phyloP scores from a whole-genome alignment of 176 grass and related monocot genomes.

The Tuctoria greenei region DNA sequence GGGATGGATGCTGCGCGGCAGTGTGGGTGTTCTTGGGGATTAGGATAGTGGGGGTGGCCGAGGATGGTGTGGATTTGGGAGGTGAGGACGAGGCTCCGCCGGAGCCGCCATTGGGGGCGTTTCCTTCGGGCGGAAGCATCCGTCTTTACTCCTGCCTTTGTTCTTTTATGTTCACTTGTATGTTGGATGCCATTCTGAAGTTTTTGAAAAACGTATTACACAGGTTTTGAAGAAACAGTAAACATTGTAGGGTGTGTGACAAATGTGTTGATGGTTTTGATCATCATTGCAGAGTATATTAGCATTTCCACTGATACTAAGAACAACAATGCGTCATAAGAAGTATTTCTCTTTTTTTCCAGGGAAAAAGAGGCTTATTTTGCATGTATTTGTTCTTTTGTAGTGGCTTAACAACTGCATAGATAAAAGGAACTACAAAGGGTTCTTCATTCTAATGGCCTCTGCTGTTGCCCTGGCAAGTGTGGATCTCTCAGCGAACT shows the following conservation, averaged over 20 bases:
- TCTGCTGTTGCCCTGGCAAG: constrained; percentile 82
- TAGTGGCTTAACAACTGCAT: constrained; percentile 99
- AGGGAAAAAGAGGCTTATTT: not conserved
- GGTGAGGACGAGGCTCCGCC: too few relatives aligned
- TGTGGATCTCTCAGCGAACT: constrained; percentile 6
- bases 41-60: too few relatives aligned
- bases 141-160: too few relatives aligned
- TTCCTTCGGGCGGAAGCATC: too few relatives aligned
- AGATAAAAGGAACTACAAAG: constrained; percentile 87
- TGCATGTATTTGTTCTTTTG: constrained; percentile 10
- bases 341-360: not conserved
- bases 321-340: not conserved
- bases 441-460: constrained; percentile 87
- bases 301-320: constrained; percentile 7
- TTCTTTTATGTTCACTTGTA: too few relatives aligned
- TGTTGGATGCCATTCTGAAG: constrained; percentile 35
- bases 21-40: too few relatives aligned
- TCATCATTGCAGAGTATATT: constrained; percentile 93
- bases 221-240: constrained; percentile 96
- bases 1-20: too few relatives aligned
- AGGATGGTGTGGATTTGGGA: too few relatives aligned
- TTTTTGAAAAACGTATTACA: constrained; percentile 57
- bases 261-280: constrained; percentile 98
- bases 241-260: constrained; percentile 97
- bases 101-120: too few relatives aligned